Conservation (phyloP, 2,329 filamentous ascomycete genomes). For the Pyricularia grisea region DNA sequence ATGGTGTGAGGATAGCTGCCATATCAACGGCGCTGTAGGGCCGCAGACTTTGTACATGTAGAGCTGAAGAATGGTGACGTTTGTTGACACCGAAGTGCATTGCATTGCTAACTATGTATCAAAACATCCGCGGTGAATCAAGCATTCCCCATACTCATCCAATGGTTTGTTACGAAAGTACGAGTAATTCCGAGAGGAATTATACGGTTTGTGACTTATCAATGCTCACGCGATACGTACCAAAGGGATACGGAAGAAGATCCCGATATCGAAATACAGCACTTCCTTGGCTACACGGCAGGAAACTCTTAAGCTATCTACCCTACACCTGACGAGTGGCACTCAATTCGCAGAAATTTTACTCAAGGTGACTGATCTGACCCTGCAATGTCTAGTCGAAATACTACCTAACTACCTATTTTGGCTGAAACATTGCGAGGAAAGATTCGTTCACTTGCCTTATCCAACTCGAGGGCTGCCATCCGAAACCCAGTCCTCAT, state of each 20-base stretch:
- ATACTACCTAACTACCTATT: too few relatives aligned
- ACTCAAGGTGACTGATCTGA: too few relatives aligned
- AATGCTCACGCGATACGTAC: neutral
- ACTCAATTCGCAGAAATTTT: neutral
- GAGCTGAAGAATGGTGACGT: neutral
- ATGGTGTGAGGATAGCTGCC: neutral
- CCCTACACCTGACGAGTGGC: neutral
- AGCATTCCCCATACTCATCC: neutral
- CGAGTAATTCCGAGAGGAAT: neutral
- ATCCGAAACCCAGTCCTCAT: too few relatives aligned
- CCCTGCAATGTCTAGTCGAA: too few relatives aligned
- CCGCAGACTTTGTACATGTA: neutral
- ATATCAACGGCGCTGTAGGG: neutral
- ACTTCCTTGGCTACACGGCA: neutral
- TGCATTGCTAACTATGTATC: neutral
- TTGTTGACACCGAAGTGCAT: neutral
- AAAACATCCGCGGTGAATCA: neutral
- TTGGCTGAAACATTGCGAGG: too few relatives aligned
- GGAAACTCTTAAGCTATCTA: neutral
- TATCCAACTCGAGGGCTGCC: too few relatives aligned
- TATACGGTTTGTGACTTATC: neutral
- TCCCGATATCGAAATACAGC: neutral
- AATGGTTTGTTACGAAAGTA: neutral
- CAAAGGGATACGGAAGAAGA: neutral
- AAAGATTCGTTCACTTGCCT: too few relatives aligned